Evolutionary conservation across 495 filamentous ascomycete genomes (phyloP), one percentile per base, ranked within the genome.

Genomic region (Rhizodiscina lignyota): DNA sequence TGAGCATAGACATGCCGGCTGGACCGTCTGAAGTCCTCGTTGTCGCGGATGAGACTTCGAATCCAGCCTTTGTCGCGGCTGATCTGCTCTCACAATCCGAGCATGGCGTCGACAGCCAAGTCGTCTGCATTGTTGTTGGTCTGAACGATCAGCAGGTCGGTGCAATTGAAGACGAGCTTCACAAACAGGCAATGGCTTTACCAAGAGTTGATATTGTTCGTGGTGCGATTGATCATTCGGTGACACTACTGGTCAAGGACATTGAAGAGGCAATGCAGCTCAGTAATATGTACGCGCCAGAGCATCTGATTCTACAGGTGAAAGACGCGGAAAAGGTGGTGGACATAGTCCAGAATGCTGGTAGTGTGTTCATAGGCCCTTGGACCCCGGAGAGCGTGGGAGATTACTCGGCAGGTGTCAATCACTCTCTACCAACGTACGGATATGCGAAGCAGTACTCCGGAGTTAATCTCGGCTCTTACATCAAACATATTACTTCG

Each of bases 361-460:
- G 89, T 1, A 91, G 82, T 54, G 84, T 97, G 11, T 97, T 97
- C 52, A 73, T 94, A 34, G 89, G 89, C 2, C 65, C 74, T 36
- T 97, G 89, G 89, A 94, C 89, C 2, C 89, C 89, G 0, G 89
- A 97, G 60, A 85, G 78, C 46, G 89, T 97, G 12, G 89, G 89
- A 17, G 89, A 97, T 53, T 97, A 97, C 59, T 92, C 83, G 34
- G 89, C 91, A 15, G 89, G 89, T 45, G 86, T 94, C 6, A 97
- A 97, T 58, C 89, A 97, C 60, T 87, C 82, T 24, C 59, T 97
- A 94, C 85, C 89, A 41, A 97, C 89, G 15, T 96, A 94, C 50
- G 89, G 89, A 24, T 97, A 91, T 45, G 89, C 89, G 30, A 91
- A 86, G 57, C 89, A 97, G 50, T 97, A 97, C 59, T 94, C 85